Evolutionary conservation across 768 basidiomycete species (phyloP), one percentile per base, ranked within the genome.

Genomic region (Mycena vulgaris): DNA sequence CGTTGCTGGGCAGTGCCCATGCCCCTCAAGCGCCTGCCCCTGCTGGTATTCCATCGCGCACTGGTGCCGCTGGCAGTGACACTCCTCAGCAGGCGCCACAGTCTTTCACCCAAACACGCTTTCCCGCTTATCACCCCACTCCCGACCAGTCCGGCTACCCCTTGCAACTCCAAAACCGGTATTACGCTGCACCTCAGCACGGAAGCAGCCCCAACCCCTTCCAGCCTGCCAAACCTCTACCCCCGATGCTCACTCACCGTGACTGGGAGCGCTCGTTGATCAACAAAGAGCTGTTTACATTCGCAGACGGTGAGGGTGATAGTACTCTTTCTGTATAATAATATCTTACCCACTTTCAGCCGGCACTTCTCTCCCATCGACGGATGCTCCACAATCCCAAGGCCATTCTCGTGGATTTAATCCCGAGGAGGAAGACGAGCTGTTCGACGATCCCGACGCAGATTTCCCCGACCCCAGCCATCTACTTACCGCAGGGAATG

Each of bases 121-220:
- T 42, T 47, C 37, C 35, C 35, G 13, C 33, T 8, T 48, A 60
- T 16, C 40, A 19, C n/a, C 27, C 5, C 28, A 45, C 42, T 59
- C 30, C 57, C 28, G 30, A 28, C 27, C 21, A 21, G 42, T 45
- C 42, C 5, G 2, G 25, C 25, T 6, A 45, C 11, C 21, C 4
- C 21, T 48, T 14, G 5, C 51, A 30, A 19, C 21, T n/a, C 33
- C 33, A 25, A 28, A 62, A 51, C 27, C 48, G 16, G 31, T 40
- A 49, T 16, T 62, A 49, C 48, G 9, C 14, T 42, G 4, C 16
- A 45, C n/a, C 19, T 11, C 21, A 42, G 3, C 31, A 49, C 30
- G 30, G 47, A 21, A 62, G 48, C 48, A 48, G 47, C 30, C 45
- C 60, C 11, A 62, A 62, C 19, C 48, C 60, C 3, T 62, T 62